Evolutionary conservation across 1,139 yeast species (phyloP).

Genomic region (Nakaseomyces nivariensis): DNA sequence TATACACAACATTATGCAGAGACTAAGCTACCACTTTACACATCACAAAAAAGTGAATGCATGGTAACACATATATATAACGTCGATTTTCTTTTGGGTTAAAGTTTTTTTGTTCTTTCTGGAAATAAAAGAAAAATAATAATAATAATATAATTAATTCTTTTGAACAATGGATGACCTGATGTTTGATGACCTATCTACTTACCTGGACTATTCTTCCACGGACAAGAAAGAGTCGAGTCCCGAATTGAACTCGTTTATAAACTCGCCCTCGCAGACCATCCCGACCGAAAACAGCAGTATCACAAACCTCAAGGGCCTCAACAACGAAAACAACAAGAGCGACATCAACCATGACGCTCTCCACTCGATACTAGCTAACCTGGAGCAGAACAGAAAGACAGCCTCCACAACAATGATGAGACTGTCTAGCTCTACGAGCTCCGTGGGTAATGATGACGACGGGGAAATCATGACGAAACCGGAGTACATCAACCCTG

Average conservation of each 20-base stretch:
- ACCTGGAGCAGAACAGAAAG: neutral
- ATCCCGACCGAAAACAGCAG: conserved; percentile 2
- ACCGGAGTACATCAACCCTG: conserved; percentile 2
- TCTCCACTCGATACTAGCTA: neutral
- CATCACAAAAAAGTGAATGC: too few species aligned
- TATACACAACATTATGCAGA: too few species aligned
- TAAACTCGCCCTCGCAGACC: conserved; percentile 2
- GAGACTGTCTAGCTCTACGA: neutral
- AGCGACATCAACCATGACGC: neutral
- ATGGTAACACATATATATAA: too few species aligned
- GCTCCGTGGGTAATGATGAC: neutral
- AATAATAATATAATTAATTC: too few species aligned
- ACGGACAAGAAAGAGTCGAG: neutral
- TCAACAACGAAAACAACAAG: neutral
- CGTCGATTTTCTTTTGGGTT: too few species aligned
- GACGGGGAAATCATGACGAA: neutral
- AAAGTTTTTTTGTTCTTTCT: too few species aligned
- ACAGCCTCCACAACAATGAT: neutral
- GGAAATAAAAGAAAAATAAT: too few species aligned
- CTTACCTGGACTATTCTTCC: neutral
- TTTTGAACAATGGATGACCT: neutral
- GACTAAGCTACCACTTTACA: too few species aligned
- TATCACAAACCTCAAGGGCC: conserved; percentile 1
- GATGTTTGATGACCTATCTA: neutral
- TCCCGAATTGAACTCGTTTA: conserved; percentile 1